Percentiles rank a stretch among this genome's conserved stretches.
These are phyloP conservation scores for Aspergillus glaucus DNA, from an alignment of 2,329 filamentous ascomycete species.

Conservation along the genomic window DNA sequence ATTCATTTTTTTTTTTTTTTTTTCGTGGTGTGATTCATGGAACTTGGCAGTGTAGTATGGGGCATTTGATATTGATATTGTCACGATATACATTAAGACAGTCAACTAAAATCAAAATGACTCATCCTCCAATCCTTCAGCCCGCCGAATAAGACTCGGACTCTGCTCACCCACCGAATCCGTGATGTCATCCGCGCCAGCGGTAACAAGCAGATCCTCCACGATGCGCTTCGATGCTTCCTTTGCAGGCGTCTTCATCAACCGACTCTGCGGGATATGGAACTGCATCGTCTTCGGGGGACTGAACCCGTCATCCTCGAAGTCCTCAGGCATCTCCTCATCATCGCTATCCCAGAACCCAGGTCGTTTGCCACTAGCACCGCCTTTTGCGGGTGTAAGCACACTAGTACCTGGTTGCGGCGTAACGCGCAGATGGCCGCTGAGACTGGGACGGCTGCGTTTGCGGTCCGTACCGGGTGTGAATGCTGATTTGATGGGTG, in stretches of 20 bases:
- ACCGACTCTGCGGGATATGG: conserved; percentile 44
- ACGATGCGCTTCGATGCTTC: conserved; percentile 47
- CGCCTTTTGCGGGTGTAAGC: conserved; percentile 59
- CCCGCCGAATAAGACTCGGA: conserved; percentile 40
- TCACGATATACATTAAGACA: not conserved
- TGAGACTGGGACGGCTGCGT: conserved; percentile 25
- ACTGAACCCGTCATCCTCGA: conserved; percentile 64
- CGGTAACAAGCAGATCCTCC: conserved; percentile 42
- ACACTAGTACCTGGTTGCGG: conserved; percentile 78
- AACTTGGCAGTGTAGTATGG: not conserved
- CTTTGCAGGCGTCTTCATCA: conserved; percentile 46
- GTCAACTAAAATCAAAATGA: conserved; percentile 31
- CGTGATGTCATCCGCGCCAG: conserved; percentile 36
- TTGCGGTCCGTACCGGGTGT: conserved; percentile 38
- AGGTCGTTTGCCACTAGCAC: conserved; percentile 29
- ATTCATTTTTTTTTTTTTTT: not conserved
- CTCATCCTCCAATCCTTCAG: conserved; percentile 39
- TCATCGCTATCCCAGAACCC: conserved; percentile 66
- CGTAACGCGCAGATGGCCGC: conserved; percentile 34
- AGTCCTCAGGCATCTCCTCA: conserved; percentile 51
- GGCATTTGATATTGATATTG: not conserved
- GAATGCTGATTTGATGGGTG: conserved; percentile 50
- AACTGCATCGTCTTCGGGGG: conserved; percentile 70
- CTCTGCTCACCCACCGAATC: conserved; percentile 37
- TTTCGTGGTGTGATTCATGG: not conserved